Percentiles rank a stretch among this genome's conserved stretches.
Evolutionary conservation across 495 filamentous ascomycete genomes (phyloP).

Genomic region (Friedmanniomyces simplex): DNA sequence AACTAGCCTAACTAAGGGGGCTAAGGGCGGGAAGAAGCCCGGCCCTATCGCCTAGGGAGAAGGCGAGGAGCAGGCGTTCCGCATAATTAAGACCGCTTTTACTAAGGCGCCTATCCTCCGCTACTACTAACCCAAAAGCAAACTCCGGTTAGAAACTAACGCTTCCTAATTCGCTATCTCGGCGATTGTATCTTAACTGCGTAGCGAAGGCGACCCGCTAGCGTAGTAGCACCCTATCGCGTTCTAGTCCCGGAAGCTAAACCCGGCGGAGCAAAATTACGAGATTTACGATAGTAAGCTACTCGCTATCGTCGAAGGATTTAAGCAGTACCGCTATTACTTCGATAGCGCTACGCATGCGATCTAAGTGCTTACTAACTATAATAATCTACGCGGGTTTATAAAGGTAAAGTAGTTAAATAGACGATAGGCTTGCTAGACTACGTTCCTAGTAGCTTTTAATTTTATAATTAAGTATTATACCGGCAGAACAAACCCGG

Average conservation of each 20-base stretch:
- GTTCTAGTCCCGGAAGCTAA: conserved; percentile 8
- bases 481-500: not conserved
- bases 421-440: conserved; percentile 19
- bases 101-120: not conserved
- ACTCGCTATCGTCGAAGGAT: conserved; percentile 5
- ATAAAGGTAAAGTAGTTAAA: conserved; percentile 19
- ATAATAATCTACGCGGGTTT: conserved; percentile 15
- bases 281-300: conserved; percentile 14
- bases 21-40: not conserved
- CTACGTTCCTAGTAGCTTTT: conserved; percentile 23
- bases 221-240: conserved; percentile 7
- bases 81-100: not conserved
- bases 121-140: not conserved
- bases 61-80: not conserved
- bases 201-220: not conserved
- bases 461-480: conserved; percentile 22
- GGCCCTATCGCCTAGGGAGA: no score
- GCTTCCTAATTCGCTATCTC: conserved; percentile 20
- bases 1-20: conserved; percentile 2
- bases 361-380: conserved; percentile 11
- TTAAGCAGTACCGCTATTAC: conserved; percentile 8
- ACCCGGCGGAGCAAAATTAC: conserved; percentile 5
- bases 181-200: conserved; percentile 1
- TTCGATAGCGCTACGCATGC: not conserved
- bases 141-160: conserved; percentile 8